phyloP scores from a whole-genome alignment of 2,329 filamentous ascomycete genomes.

The Mariannaea elegans region DNA sequence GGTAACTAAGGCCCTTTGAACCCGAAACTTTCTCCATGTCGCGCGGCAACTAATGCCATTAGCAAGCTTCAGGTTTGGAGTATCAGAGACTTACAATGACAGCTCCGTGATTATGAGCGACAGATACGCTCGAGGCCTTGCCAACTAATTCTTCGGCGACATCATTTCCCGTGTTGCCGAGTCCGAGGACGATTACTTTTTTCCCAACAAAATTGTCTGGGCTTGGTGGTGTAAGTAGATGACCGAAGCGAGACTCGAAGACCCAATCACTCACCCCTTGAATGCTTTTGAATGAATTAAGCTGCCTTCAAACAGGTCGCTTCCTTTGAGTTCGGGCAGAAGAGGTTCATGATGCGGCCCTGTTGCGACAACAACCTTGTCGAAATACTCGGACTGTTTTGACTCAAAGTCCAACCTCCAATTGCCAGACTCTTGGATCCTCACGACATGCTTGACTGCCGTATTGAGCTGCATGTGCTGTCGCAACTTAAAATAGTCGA shows the following conservation, averaged over 20 bases:
- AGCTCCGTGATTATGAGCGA: constrained; percentile 38
- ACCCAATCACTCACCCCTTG: constrained; percentile 22
- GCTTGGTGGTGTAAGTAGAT: constrained; percentile 16
- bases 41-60: constrained; percentile 36
- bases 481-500: constrained; percentile 44
- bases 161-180: constrained; percentile 51
- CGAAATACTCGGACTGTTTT: constrained; percentile 38
- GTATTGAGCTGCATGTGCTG: constrained; percentile 41
- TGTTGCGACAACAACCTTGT: constrained; percentile 51
- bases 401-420: constrained; percentile 44
- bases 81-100: constrained; percentile 31
- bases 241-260: neutral
- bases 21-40: constrained; percentile 43
- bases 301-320: constrained; percentile 43
- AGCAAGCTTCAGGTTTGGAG: neutral
- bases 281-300: constrained; percentile 35
- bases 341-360: constrained; percentile 47
- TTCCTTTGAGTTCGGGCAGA: constrained; percentile 48
- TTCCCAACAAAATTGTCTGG: constrained; percentile 41
- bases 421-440: constrained; percentile 21
- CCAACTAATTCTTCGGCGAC: constrained; percentile 44
- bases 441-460: constrained; percentile 29
- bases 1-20: constrained; percentile 46
- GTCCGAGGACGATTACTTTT: constrained; percentile 54
- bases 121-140: constrained; percentile 31